Conservation (phyloP, 1,139 yeast genomes). For the Blastobotrys aristatus region DNA sequence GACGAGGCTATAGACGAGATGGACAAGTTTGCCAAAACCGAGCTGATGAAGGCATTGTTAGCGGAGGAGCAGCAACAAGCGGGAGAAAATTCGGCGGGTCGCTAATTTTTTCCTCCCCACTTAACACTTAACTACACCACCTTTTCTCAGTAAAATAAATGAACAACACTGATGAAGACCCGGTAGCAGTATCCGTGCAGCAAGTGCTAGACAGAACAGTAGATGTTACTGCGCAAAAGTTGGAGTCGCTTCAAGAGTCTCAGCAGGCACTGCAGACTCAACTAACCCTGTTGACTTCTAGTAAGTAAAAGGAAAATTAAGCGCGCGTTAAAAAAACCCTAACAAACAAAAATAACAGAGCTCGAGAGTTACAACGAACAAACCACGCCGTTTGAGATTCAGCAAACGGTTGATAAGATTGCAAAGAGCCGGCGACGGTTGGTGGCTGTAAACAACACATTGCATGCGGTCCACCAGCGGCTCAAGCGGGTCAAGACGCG, state of each 20-base stretch:
- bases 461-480: slow-evolving; percentile 22
- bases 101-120: neutral
- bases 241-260: slow-evolving; percentile 28
- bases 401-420: slow-evolving; percentile 21
- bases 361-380: slow-evolving; percentile 20
- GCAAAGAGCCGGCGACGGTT: slow-evolving; percentile 22
- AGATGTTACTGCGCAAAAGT: slow-evolving; percentile 27
- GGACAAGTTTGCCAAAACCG: slow-evolving; percentile 44
- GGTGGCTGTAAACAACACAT: slow-evolving; percentile 17
- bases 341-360: slow-evolving; percentile 14
- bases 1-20: slow-evolving; percentile 58
- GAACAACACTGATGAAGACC: neutral
- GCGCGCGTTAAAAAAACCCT: neutral
- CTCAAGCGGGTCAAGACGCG: slow-evolving; percentile 18
- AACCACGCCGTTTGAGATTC: slow-evolving; percentile 23
- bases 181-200: slow-evolving; percentile 6
- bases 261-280: slow-evolving; percentile 27
- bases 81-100: no score
- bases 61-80: slow-evolving; percentile 5
- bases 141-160: no score
- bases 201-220: slow-evolving; percentile 26
- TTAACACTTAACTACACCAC: no score
- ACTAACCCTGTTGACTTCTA: slow-evolving; percentile 22
- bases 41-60: slow-evolving; percentile 38
- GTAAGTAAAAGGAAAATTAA: no score